Base-by-base conservation (phyloP, 306 rosid genomes). In the Astragalus glycyphyllos region DNA sequence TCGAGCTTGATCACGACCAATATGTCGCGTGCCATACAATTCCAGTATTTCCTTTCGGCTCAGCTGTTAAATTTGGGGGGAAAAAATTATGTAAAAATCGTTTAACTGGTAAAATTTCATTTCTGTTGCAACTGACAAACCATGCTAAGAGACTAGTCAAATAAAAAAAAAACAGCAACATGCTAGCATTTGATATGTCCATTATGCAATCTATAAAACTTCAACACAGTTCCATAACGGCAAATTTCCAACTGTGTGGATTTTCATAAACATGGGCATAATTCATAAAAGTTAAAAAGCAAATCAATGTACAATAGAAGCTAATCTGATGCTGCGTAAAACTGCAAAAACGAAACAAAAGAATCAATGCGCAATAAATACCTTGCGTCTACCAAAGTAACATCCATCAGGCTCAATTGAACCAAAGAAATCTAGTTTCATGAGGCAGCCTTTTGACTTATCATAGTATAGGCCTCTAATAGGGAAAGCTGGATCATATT, bases 391-490 rank as follows among this genome's bases (percentile, higher is more conserved):
- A 63, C 98, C 98, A 82, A 74, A 94, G 88, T 81, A 90, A 77
- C 97, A 91, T 46, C 87, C 98, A 29, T 89, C 95, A 0, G 91
- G 88, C 85, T 89, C 98, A 68, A 90, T 86, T 0, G 97, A 89
- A 55, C 96, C 95, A 81, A 94, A 94, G 85, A 91, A 94, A 83
- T 90, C 95, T 79, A 90, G 78, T 85, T 89, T 94, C 87, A 94
- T 64, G 71, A 94, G 92, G 82, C 96, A 91, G 47, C 98, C 98
- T 74, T 84, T 86, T 9, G 74, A 77, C 84, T 85, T 94, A 74
- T 94, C 98, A 79, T 94, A 94, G 86, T 59, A 89, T 13, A 94
- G 80, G 40, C 98, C 97, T 83, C 98, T 84, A 71, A 94, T 90
- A 68, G 98, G 98, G 80, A 94, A 94, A 75, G 86, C 66, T 7